phyloP scores from a whole-genome alignment of 345 rosid genomes.

The Carallia pectinifolia region DNA sequence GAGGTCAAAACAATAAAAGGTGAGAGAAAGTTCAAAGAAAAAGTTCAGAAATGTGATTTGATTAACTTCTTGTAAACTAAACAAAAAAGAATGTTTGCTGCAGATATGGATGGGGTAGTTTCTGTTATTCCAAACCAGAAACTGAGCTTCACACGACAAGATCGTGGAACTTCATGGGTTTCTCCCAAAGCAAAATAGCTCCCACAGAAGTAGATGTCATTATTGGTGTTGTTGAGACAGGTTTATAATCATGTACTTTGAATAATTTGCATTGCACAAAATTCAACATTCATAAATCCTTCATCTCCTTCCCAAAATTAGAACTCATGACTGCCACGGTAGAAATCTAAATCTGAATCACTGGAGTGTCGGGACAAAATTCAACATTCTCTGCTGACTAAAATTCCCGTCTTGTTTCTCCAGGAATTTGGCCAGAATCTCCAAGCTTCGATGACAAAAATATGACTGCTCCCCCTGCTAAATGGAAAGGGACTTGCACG shows the following conservation, averaged over 20 bases:
- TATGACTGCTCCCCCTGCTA: constrained; percentile 47
- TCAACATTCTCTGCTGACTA: too few relatives aligned
- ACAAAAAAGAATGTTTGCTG: too few relatives aligned
- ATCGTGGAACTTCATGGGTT: constrained; percentile 61
- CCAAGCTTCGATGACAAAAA: constrained; percentile 38
- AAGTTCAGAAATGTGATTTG: too few relatives aligned
- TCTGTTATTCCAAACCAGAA: constrained; percentile 52
- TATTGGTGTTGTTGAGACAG: neutral
- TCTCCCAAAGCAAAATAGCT: too few relatives aligned
- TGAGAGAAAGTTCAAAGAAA: neutral
- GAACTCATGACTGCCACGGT: too few relatives aligned
- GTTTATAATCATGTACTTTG: neutral
- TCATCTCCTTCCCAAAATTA: too few relatives aligned
- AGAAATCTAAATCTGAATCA: too few relatives aligned
- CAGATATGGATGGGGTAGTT: constrained; percentile 51
- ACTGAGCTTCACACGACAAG: constrained; percentile 48
- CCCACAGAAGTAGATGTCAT: neutral
- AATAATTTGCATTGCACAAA: neutral
- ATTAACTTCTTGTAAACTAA: too few relatives aligned
- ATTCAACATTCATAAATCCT: too few relatives aligned
- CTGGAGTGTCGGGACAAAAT: too few relatives aligned
- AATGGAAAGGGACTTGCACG: constrained; percentile 49
- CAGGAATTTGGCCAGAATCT: constrained; percentile 54
- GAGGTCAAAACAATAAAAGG: constrained; percentile 38
- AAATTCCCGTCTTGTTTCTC: too few relatives aligned